Conservation (phyloP, 129 eudicot species). For the Flaveria brownii region DNA sequence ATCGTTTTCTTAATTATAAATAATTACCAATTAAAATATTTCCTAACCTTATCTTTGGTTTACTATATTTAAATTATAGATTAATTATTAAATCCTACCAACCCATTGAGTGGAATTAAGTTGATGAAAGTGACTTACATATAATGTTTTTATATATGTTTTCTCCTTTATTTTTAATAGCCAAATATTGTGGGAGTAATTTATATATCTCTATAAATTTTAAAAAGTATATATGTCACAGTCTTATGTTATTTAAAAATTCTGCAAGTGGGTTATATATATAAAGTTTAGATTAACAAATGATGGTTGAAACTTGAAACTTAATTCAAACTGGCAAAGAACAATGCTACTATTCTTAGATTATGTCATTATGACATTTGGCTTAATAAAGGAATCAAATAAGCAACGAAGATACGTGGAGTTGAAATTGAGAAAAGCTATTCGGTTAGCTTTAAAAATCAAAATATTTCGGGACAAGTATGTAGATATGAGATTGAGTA, state of each 20-base stretch:
- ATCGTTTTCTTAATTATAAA: not conserved
- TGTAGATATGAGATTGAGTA: too few species aligned
- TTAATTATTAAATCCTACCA: not conserved
- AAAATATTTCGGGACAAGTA: too few species aligned
- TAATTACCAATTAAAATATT: not conserved
- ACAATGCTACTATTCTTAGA: too few species aligned
- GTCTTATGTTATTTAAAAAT: too few species aligned
- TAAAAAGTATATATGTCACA: too few species aligned
- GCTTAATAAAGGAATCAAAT: too few species aligned
- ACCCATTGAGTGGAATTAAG: conserved; percentile 4
- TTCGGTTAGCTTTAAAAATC: too few species aligned
- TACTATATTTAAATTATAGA: conserved; percentile 7
- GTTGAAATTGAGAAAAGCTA: too few species aligned
- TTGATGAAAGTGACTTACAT: not conserved
- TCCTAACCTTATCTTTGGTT: conserved; percentile 24
- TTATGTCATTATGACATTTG: too few species aligned
- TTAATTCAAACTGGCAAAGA: too few species aligned
- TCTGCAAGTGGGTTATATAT: not conserved
- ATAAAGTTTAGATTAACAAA: not conserved
- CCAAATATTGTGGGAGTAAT: not conserved
- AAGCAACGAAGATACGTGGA: too few species aligned
- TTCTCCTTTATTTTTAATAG: not conserved
- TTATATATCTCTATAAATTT: not conserved
- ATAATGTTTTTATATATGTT: not conserved
- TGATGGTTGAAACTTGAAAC: not conserved